Conservation (phyloP, 345 rosid genomes). For the Cardamine resedifolia region DNA sequence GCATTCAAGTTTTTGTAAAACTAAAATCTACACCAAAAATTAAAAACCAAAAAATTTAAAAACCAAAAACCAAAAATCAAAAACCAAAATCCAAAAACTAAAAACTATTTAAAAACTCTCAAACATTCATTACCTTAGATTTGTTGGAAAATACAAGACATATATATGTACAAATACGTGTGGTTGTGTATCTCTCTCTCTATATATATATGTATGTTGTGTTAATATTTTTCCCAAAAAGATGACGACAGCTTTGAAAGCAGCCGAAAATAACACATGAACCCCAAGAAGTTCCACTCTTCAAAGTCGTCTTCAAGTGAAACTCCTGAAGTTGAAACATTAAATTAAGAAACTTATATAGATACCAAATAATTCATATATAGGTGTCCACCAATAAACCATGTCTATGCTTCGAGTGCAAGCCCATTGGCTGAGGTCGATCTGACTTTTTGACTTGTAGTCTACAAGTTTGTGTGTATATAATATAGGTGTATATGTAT, state of each 20-base stretch:
- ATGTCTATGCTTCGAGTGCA: constrained; percentile 16
- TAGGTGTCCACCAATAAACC: constrained; percentile 32
- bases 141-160: constrained; percentile 9
- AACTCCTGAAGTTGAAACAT: constrained; percentile 31
- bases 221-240: background rate
- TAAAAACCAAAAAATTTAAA: no score
- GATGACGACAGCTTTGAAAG: constrained; percentile 26
- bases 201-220: background rate
- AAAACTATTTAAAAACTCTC: no score
- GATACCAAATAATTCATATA: constrained; percentile 19
- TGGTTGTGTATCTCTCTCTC: background rate
- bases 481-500: background rate
- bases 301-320: constrained; percentile 36
- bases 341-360: constrained; percentile 20
- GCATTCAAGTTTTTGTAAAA: no score
- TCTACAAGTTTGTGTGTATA: constrained; percentile 8
- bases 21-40: no score
- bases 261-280: constrained; percentile 25
- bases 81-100: no score
- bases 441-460: constrained; percentile 31
- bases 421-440: constrained; percentile 32
- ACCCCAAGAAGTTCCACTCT: constrained; percentile 28
- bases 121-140: no score
- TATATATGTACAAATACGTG: background rate
- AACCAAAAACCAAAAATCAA: no score